These are phyloP conservation scores for Gillenia trifoliata DNA, from an alignment of 306 rosid species.

Conservation along the genomic window DNA sequence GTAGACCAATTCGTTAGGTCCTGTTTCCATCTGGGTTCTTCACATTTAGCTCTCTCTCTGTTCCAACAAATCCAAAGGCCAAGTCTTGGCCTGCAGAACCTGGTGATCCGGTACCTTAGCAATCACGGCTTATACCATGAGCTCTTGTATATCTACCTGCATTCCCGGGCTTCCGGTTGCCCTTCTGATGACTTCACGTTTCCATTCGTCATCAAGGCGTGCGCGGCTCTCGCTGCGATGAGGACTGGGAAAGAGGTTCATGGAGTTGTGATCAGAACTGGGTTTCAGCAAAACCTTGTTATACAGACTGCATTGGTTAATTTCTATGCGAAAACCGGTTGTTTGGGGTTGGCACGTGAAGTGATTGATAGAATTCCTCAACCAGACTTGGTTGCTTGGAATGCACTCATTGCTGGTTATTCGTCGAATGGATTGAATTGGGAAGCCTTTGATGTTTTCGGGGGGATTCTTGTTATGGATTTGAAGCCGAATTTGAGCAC, in stretches of 20 bases:
- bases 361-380: constrained; percentile 29
- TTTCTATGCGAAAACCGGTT: constrained; percentile 25
- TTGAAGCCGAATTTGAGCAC: constrained; percentile 36
- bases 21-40: constrained; percentile 28
- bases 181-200: constrained; percentile 29
- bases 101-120: constrained; percentile 26
- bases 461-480: constrained; percentile 10
- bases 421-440: constrained; percentile 23
- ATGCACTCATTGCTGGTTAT: constrained; percentile 30
- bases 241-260: constrained; percentile 24
- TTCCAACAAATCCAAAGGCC: constrained; percentile 25
- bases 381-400: constrained; percentile 33
- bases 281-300: constrained; percentile 27
- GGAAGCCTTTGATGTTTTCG: constrained; percentile 25
- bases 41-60: constrained; percentile 19
- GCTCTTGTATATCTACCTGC: constrained; percentile 4
- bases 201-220: constrained; percentile 34
- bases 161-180: constrained; percentile 19
- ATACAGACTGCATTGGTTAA: constrained; percentile 26
- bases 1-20: constrained; percentile 12
- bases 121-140: constrained; percentile 21
- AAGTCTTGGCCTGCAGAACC: constrained; percentile 23
- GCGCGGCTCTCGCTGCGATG: constrained; percentile 21
- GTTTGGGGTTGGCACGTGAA: constrained; percentile 14
- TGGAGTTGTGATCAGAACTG: constrained; percentile 22